Evolutionary conservation across 108 stramenopile species (phyloP).

Genomic region (Pseudonitzschia multistriata): DNA sequence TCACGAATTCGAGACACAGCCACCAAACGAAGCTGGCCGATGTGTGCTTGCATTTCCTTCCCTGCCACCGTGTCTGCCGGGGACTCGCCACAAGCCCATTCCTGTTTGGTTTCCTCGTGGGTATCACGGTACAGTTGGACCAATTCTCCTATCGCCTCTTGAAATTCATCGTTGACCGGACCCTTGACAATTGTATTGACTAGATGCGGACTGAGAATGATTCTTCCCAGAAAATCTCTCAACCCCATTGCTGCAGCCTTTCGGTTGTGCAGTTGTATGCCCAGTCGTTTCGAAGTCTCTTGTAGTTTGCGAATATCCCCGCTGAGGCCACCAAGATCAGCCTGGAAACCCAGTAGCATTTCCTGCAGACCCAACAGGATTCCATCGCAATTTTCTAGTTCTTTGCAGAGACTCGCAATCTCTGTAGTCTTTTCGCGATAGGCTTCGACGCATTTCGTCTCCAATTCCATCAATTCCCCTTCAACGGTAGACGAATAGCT

Average conservation of each 20-base stretch:
- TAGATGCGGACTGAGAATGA: constrained; percentile 87
- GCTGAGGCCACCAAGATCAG: constrained; percentile 94
- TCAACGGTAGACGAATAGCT: constrained; percentile 79
- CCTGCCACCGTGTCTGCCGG: constrained; percentile 88
- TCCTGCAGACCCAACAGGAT: constrained; percentile 93
- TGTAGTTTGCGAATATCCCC: constrained; percentile 95
- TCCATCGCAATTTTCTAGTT: constrained; percentile 91
- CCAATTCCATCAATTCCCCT: constrained; percentile 69
- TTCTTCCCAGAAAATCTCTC: constrained; percentile 84
- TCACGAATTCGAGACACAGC: constrained; percentile 87
- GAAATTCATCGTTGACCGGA: constrained; percentile 83
- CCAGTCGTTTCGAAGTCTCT: constrained; percentile 88
- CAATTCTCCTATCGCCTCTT: constrained; percentile 89
- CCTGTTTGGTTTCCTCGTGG: constrained; percentile 48
- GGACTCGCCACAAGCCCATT: constrained; percentile 45
- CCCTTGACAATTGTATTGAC: constrained; percentile 85
- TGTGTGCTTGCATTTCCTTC: constrained; percentile 86
- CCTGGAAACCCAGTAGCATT: constrained; percentile 98
- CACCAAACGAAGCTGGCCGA: constrained; percentile 79
- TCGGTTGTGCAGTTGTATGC: constrained; percentile 87
- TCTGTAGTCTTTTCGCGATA: constrained; percentile 66
- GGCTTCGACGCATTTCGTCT: constrained; percentile 71
- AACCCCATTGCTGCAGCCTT: constrained; percentile 88
- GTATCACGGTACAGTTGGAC: constrained; percentile 82
- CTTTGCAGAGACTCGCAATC: constrained; percentile 60